Percentiles rank a stretch among this genome's conserved stretches.
Conservation (phyloP, 805 yeast genomes). For the Blastobotrys parvus region DNA sequence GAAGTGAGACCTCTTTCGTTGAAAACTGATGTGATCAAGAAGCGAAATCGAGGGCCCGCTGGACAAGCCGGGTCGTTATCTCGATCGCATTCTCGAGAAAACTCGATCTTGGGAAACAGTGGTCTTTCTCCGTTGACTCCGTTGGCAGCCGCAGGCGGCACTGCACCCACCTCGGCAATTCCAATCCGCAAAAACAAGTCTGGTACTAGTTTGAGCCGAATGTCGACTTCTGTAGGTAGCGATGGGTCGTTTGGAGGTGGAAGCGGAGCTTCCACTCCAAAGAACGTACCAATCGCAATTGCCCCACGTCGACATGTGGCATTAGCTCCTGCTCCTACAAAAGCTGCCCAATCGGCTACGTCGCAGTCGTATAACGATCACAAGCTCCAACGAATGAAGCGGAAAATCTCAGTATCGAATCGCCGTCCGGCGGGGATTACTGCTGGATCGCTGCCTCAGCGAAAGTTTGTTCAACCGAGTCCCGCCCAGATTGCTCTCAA, state of each 20-base stretch:
- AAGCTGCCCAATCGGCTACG: conserved; percentile 2
- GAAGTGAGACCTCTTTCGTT: conserved; percentile 90
- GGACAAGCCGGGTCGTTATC: neutral
- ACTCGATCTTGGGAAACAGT: conserved; percentile 3
- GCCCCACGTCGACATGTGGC: conserved; percentile 5
- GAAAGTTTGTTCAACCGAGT: neutral
- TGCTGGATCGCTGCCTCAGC: neutral
- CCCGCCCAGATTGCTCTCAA: neutral
- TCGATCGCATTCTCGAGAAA: conserved; percentile 9
- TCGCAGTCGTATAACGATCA: conserved; percentile 11
- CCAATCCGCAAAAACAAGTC: neutral
- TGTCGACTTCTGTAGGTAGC: neutral
- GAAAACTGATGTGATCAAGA: conserved; percentile 88
- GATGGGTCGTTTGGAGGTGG: neutral
- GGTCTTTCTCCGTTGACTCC: conserved; percentile 4
- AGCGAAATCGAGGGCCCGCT: conserved; percentile 56
- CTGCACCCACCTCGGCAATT: neutral
- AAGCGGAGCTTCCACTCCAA: neutral
- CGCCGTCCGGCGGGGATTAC: neutral
- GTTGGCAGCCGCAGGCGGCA: neutral
- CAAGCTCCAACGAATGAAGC: conserved; percentile 8
- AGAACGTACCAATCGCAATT: neutral
- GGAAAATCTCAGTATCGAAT: neutral
- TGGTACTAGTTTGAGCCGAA: neutral
- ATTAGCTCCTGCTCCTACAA: conserved; percentile 20